These are phyloP conservation scores for Moricandia arvensis DNA, from an alignment of 345 rosid species.

Conservation along the genomic window DNA sequence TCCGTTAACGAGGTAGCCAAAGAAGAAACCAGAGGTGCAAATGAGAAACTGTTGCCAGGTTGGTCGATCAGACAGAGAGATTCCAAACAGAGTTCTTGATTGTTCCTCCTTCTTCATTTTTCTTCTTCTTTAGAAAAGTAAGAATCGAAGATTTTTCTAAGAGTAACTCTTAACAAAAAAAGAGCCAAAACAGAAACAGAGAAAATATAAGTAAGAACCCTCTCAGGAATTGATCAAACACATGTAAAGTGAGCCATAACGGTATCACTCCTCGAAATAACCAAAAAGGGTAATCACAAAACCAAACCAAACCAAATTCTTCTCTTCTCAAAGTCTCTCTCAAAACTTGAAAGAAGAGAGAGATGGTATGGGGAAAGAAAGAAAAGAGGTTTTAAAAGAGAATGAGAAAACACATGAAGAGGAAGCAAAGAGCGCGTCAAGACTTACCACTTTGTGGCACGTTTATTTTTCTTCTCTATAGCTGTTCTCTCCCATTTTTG, in stretches of 20 bases:
- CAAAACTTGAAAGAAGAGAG: constrained; percentile 11
- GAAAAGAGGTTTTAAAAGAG: constrained; percentile 16
- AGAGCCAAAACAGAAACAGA: constrained; percentile 2
- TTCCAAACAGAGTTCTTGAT: constrained; percentile 67
- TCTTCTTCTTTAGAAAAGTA: not conserved
- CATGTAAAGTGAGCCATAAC: constrained; percentile 24
- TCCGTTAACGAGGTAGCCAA: constrained; percentile 93
- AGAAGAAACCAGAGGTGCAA: constrained; percentile 94
- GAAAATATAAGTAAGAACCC: not conserved
- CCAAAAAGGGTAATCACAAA: constrained; percentile 2
- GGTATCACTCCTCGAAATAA: constrained; percentile 4
- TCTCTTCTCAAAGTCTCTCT: constrained; percentile 17
- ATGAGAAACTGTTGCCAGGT: constrained; percentile 87
- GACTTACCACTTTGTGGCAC: constrained; percentile 28
- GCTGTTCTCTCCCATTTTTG: constrained; percentile 11
- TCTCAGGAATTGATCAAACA: constrained; percentile 24
- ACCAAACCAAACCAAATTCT: not conserved
- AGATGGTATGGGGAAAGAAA: not conserved
- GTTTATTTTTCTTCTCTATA: constrained; percentile 17
- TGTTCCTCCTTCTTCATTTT: constrained; percentile 67
- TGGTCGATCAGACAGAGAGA: constrained; percentile 68
- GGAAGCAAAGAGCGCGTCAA: constrained; percentile 17
- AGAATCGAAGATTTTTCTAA: not conserved
- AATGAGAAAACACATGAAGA: constrained; percentile 34
- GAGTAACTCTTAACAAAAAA: not conserved